These are phyloP conservation scores for Musa schizocarpa DNA, from an alignment of 176 grass and related monocot species.

Conservation along the genomic window DNA sequence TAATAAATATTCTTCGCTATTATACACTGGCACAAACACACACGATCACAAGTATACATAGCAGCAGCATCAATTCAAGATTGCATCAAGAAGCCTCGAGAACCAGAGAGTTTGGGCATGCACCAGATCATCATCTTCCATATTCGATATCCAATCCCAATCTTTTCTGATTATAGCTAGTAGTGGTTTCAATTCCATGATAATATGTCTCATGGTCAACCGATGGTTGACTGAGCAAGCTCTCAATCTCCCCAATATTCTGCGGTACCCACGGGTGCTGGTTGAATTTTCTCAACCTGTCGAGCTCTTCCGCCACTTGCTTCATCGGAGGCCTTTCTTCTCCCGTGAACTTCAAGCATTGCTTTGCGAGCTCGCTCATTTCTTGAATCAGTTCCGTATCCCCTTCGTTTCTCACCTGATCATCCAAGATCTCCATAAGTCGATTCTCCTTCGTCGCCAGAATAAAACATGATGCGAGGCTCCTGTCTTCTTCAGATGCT, in stretches of 20 bases:
- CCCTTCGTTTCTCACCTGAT: neutral
- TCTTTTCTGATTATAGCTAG: neutral
- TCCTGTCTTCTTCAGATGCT: neutral
- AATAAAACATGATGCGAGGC: neutral
- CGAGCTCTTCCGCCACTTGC: neutral
- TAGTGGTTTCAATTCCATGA: neutral
- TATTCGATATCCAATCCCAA: neutral
- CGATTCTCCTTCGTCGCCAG: neutral
- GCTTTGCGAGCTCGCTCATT: neutral
- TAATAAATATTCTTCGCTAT: too few relatives aligned
- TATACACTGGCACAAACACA: too few relatives aligned
- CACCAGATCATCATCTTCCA: neutral
- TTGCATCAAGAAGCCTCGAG: too few relatives aligned
- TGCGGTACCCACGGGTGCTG: neutral
- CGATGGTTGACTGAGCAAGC: neutral
- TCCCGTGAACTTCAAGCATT: neutral
- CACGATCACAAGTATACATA: too few relatives aligned
- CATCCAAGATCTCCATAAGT: neutral
- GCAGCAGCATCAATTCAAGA: too few relatives aligned
- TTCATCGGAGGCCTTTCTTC: slow-evolving; percentile 9
- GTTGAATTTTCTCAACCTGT: neutral
- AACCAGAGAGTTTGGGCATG: too few relatives aligned
- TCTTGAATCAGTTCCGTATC: neutral
- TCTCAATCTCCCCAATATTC: neutral
- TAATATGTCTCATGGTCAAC: too few relatives aligned